Base-by-base conservation (phyloP, 352 stramenopile genomes). In the Thraustochytrium striatum region DNA sequence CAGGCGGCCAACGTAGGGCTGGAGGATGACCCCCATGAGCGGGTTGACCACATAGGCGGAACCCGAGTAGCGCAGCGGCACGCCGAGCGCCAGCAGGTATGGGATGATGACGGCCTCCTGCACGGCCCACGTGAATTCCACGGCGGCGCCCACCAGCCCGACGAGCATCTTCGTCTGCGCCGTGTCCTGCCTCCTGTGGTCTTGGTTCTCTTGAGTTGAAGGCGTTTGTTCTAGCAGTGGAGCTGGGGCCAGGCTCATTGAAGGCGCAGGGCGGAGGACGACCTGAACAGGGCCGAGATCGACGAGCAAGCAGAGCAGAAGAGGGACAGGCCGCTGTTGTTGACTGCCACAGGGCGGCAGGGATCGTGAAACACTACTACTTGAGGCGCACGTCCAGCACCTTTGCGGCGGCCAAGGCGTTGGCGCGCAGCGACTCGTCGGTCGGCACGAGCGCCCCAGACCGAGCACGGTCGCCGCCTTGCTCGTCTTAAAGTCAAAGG, bases 121-220 rank as follows among this genome's bases (percentile, higher is more conserved):
- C 44, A 75, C 52, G 21, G 65, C 65, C 65, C 65, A 75, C 3
- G 65, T 75, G 52, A 75, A 75, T 36, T 75, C 65, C 41, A 75
- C 65, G 28, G 65, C 65, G 30, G 65, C 9, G 44, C 65, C 65
- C 0, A 68, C 30, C 9, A 75, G 65, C 21, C 65, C 65, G 11
- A 55, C 47, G 47, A 55, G 25, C 47, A 21, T 55, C 16, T 55
- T 55, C 16, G 25, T 55, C 47, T 21, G 47, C 47, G 16, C 47
- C 47, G 25, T 55, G 47, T 25, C 47, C 47, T 16, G 47, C 47
- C 47, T 55, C 47, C 25, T 16, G 16, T 25, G 47, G 25, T 55
- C 47, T 55, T 55, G 16, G 16, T 55, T 25, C 47, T 55, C 47
- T 25, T 55, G 47, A 25, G 47, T 16, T 21, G 25, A 55, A 55